phyloP scores from a whole-genome alignment of 306 rosid species.

The Prunus fruticosa region DNA sequence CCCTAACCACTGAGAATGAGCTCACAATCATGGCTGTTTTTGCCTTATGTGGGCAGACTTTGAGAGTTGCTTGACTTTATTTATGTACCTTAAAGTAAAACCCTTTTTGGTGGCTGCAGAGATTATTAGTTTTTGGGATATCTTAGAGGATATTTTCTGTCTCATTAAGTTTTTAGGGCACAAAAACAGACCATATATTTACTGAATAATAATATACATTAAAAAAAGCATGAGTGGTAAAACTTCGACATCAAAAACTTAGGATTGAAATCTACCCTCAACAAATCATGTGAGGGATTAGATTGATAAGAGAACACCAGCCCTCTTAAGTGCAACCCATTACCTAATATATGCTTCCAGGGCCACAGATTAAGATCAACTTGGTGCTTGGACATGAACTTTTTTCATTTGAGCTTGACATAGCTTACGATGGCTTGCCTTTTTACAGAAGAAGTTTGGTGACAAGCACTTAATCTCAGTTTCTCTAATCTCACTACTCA shows the following conservation, averaged over 20 bases:
- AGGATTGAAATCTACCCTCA: conserved; percentile 7
- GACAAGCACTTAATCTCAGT: background rate
- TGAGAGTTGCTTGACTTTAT: conserved; percentile 24
- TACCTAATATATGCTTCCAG: conserved; percentile 14
- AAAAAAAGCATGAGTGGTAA: background rate
- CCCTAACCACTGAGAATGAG: conserved; percentile 18
- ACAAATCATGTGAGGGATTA: background rate
- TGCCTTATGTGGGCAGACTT: background rate
- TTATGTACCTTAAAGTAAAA: conserved; percentile 5
- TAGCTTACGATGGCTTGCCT: background rate
- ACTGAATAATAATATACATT: no score
- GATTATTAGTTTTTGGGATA: background rate
- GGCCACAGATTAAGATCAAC: background rate
- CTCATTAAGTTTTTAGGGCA: background rate
- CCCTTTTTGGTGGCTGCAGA: no score
- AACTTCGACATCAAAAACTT: conserved; percentile 6
- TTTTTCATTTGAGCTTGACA: background rate
- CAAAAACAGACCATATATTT: no score
- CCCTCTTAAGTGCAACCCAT: conserved; percentile 8
- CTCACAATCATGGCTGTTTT: conserved; percentile 24
- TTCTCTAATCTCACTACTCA: background rate
- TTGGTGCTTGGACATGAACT: conserved; percentile 8
- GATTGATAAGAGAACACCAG: conserved; percentile 24
- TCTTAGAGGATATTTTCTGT: conserved; percentile 16
- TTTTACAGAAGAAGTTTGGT: background rate